Evolutionary conservation across 768 basidiomycete species (phyloP), one percentile per base, ranked within the genome.

Genomic region (Trametes meyenii): DNA sequence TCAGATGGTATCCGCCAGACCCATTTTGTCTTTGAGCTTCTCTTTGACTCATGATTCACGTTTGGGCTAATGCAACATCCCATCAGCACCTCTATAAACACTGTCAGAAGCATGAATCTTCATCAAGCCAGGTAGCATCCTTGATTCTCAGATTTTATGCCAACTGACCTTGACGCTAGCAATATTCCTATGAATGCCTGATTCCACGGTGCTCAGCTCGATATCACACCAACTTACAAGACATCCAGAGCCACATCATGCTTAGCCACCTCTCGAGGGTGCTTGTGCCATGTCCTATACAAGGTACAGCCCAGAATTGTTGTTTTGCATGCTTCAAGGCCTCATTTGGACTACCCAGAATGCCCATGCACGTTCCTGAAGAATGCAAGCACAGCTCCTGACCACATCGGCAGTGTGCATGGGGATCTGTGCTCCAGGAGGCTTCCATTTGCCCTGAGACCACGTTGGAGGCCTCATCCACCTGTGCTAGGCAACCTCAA

Each of bases 31-130:
- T 33, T 33, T 33, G 3, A 33, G 29, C 29, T 8, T 33, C 38
- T 29, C 1, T n/a, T n/a, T n/a, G n/a, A n/a, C n/a, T n/a, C n/a
- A n/a, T n/a, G n/a, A n/a, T n/a, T n/a, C n/a, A n/a, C n/a, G n/a
- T n/a, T n/a, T n/a, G n/a, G n/a, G n/a, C n/a, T n/a, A n/a, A n/a
- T n/a, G n/a, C n/a, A n/a, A n/a, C n/a, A n/a, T n/a, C n/a, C n/a
- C n/a, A n/a, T n/a, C 33, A 67, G 66, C 66, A 67, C 38, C 36
- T 64, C 0, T 58, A 64, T 14, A 12, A 16, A n/a, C 66, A 67
- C 40, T 61, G 51, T 16, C 19, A 50, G 5, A n/a, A 58, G 16
- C 45, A 36, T 6, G 35, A 62, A 12, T 33, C 54, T 11, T 55
- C 60, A 21, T 44, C 53, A 13, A 61, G 53, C 23, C 53, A 55